Conservation (phyloP, 768 basidiomycete species). For the Russula sp. region DNA sequence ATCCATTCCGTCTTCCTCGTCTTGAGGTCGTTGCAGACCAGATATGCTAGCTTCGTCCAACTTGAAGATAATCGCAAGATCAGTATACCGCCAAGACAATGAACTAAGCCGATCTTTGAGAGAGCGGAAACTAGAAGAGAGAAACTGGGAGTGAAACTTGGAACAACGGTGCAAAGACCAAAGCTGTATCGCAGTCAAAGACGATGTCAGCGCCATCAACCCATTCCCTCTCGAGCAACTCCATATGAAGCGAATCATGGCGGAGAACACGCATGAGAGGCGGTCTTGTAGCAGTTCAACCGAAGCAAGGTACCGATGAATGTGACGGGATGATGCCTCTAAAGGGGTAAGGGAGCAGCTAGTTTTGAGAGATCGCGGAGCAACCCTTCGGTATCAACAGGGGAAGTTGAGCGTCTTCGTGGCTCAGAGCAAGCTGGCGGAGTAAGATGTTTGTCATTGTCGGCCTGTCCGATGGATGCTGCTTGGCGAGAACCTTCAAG, state of each 20-base stretch:
- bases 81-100: slow-evolving; percentile 61
- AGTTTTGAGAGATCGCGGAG: slow-evolving; percentile 14
- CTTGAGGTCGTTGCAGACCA: slow-evolving; percentile 52
- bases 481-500: slow-evolving; percentile 43
- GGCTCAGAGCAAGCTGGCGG: neutral
- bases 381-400: slow-evolving; percentile 4
- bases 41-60: slow-evolving; percentile 22
- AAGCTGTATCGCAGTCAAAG: slow-evolving; percentile 57
- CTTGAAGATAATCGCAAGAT: slow-evolving; percentile 58
- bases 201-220: slow-evolving; percentile 64
- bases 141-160: slow-evolving; percentile 43
- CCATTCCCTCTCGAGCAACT: slow-evolving; percentile 61
- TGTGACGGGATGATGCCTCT: slow-evolving; percentile 33
- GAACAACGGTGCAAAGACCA: slow-evolving; percentile 49
- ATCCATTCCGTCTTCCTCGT: neutral
- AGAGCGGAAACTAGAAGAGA: slow-evolving; percentile 47
- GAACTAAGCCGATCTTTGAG: slow-evolving; percentile 46
- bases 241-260: slow-evolving; percentile 45
- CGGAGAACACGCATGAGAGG: slow-evolving; percentile 52
- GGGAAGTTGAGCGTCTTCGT: neutral
- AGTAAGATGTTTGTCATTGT: neutral
- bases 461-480: slow-evolving; percentile 37
- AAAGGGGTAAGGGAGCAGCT: slow-evolving; percentile 11
- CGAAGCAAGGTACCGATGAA: slow-evolving; percentile 69
- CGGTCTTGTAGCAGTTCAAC: slow-evolving; percentile 67